These are phyloP conservation scores for Peltaster fructicola DNA, from an alignment of 2,329 filamentous ascomycete species.

Conservation along the genomic window DNA sequence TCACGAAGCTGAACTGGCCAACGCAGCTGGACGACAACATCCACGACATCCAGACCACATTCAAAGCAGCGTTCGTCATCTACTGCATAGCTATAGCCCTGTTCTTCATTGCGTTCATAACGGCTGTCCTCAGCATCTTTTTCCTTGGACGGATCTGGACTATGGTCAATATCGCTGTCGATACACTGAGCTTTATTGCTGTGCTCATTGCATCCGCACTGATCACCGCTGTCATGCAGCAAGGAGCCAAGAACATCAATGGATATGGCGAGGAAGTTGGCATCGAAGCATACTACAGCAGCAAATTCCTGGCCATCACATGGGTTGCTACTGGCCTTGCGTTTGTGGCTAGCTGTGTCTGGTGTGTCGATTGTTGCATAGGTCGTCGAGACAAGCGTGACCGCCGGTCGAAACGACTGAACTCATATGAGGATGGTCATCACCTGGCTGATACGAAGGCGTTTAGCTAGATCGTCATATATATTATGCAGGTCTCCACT, in stretches of 20 bases:
- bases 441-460: no score
- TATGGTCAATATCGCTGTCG: constrained; percentile 32
- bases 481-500: no score
- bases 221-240: constrained; percentile 42
- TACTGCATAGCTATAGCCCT: constrained; percentile 41
- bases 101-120: constrained; percentile 32
- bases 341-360: constrained; percentile 13
- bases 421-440: no score
- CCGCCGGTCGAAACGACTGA: no score
- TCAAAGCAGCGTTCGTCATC: constrained; percentile 37
- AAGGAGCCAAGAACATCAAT: constrained; percentile 36
- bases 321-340: constrained; percentile 34
- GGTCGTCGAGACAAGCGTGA: no score
- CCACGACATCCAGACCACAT: constrained; percentile 30
- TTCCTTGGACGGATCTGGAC: constrained; percentile 27
- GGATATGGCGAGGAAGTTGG: constrained; percentile 33
- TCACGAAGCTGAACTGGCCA: constrained; percentile 39
- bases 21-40: constrained; percentile 36
- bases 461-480: no score
- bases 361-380: constrained; percentile 13
- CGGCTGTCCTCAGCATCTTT: constrained; percentile 29
- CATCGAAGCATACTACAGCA: constrained; percentile 32
- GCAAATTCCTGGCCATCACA: constrained; percentile 39
- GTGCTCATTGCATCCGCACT: constrained; percentile 61
- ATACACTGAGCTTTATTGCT: constrained; percentile 35